Evolutionary conservation across 2,329 filamentous ascomycete species (phyloP).

Genomic region (Diplocarpon rosae): DNA sequence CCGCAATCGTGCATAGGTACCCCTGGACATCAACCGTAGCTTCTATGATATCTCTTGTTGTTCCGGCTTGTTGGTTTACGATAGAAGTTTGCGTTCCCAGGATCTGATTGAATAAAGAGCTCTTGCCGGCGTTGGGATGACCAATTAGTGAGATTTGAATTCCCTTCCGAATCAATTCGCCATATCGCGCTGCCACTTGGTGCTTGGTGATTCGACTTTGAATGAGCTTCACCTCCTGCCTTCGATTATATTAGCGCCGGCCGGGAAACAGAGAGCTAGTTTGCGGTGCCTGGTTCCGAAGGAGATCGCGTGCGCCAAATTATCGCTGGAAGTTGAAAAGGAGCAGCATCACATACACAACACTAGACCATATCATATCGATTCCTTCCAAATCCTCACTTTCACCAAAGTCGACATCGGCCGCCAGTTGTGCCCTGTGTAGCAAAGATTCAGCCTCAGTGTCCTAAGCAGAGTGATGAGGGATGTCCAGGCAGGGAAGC

Average conservation of each 20-base stretch:
- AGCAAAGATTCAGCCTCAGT: not conserved
- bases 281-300: too few relatives aligned
- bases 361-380: constrained; percentile 55
- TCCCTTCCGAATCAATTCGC: constrained; percentile 73
- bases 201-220: constrained; percentile 54
- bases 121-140: constrained; percentile 90
- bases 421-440: constrained; percentile 67
- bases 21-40: constrained; percentile 81
- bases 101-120: constrained; percentile 80
- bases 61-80: constrained; percentile 85
- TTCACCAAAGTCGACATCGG: constrained; percentile 92
- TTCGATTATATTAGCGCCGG: not conserved
- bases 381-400: constrained; percentile 96
- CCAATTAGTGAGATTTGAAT: constrained; percentile 81
- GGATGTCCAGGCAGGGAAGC: not conserved
- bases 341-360: constrained; percentile 33
- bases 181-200: constrained; percentile 65
- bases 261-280: too few relatives aligned
- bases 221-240: constrained; percentile 47
- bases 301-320: not conserved
- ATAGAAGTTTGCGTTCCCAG: constrained; percentile 92
- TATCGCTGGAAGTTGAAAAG: not conserved
- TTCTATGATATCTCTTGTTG: constrained; percentile 88
- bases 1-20: constrained; percentile 86
- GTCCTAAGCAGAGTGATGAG: not conserved